phyloP scores from a whole-genome alignment of 495 filamentous ascomycete species.

The Penicillium daleae region DNA sequence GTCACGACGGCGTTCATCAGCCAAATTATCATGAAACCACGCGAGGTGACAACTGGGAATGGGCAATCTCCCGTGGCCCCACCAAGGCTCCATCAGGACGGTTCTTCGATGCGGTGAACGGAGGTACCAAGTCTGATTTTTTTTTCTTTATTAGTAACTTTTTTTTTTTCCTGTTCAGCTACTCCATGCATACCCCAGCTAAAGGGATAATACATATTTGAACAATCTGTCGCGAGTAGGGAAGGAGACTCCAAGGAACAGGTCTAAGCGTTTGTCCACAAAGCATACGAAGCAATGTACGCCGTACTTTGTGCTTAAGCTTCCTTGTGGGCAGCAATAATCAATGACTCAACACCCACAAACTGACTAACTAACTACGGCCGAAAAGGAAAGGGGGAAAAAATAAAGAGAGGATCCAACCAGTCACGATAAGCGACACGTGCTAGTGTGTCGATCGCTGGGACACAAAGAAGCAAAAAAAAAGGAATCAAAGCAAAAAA shows the following conservation, averaged over 20 bases:
- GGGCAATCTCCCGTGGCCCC: slow-evolving; percentile 39
- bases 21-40: slow-evolving; percentile 34
- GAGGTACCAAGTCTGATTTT: not conserved
- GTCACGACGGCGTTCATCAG: slow-evolving; percentile 3
- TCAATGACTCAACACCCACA: slow-evolving; percentile 19
- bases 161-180: not conserved
- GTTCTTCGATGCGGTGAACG: slow-evolving; percentile 34
- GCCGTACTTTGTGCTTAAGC: not conserved
- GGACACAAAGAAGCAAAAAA: slow-evolving; percentile 16
- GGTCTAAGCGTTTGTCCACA: not conserved
- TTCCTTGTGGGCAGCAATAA: not conserved
- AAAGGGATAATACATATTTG: not conserved
- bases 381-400: not conserved
- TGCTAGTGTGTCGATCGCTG: slow-evolving; percentile 38
- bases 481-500: slow-evolving; percentile 11
- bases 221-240: not conserved
- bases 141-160: slow-evolving; percentile 7
- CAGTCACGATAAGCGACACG: slow-evolving; percentile 25
- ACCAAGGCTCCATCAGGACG: slow-evolving; percentile 33
- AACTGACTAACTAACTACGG: not conserved
- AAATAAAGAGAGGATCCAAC: slow-evolving; percentile 11
- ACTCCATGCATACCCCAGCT: not conserved
- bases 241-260: slow-evolving; percentile 7
- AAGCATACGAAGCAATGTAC: not conserved
- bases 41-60: slow-evolving; percentile 35